Evolutionary conservation across 306 rosid species (phyloP).

Genomic region (Luffa aegyptiaca): DNA sequence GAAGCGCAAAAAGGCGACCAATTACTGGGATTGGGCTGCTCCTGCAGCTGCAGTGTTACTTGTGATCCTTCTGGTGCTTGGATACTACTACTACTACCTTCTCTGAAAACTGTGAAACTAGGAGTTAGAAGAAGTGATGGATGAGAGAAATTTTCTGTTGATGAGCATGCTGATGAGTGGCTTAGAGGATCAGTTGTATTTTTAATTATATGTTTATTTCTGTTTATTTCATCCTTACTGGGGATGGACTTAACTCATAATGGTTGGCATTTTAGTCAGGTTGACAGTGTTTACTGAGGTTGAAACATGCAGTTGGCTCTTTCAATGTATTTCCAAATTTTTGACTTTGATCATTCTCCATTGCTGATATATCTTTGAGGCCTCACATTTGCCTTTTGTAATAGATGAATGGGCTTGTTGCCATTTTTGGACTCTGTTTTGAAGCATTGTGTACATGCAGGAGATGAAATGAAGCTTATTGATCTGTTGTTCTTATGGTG

Average conservation of each 20-base stretch:
- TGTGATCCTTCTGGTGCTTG: slow-evolving; percentile 37
- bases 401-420: not conserved
- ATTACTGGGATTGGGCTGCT: slow-evolving; percentile 61
- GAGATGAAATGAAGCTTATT: not conserved
- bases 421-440: not conserved
- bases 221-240: slow-evolving; percentile 38
- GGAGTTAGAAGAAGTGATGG: slow-evolving; percentile 9
- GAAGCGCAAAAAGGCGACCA: slow-evolving; percentile 59
- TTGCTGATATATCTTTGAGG: not conserved
- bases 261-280: slow-evolving; percentile 6
- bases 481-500: not conserved
- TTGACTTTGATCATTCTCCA: slow-evolving; percentile 8
- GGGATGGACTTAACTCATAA: slow-evolving; percentile 38
- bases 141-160: slow-evolving; percentile 25
- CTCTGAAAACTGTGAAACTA: slow-evolving; percentile 26
- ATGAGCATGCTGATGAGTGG: slow-evolving; percentile 6
- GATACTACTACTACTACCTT: slow-evolving; percentile 39
- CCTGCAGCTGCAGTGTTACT: slow-evolving; percentile 40
- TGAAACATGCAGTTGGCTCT: slow-evolving; percentile 9
- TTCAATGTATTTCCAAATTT: not conserved
- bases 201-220: slow-evolving; percentile 27
- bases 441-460: not conserved
- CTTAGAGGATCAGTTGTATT: slow-evolving; percentile 26
- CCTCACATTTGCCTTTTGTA: not conserved
- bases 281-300: slow-evolving; percentile 8